Conservation (phyloP, 768 basidiomycete genomes). For the Leccinum subtestaceum region DNA sequence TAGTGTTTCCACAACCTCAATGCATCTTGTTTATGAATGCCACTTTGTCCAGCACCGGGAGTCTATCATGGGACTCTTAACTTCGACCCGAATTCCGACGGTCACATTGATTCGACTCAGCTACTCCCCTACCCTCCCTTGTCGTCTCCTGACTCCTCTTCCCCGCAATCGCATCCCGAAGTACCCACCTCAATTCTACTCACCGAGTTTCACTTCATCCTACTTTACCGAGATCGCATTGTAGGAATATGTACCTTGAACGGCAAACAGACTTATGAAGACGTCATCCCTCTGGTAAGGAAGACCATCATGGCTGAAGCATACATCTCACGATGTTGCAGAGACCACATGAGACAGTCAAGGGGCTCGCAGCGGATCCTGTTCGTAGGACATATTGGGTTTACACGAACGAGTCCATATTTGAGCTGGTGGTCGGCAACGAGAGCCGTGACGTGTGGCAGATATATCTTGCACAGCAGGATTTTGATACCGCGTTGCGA, state of each 20-base stretch:
- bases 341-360: slow-evolving; percentile 73
- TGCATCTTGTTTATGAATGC: slow-evolving; percentile 2
- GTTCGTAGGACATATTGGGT: slow-evolving; percentile 92
- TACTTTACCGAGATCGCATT: slow-evolving; percentile 79
- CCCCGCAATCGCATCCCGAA: slow-evolving; percentile 29
- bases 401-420: slow-evolving; percentile 84
- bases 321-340: slow-evolving; percentile 31
- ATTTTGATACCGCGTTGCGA: slow-evolving; percentile 74
- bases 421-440: slow-evolving; percentile 80
- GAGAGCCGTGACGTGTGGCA: slow-evolving; percentile 96
- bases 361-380: slow-evolving; percentile 79
- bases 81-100: slow-evolving; percentile 65
- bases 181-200: slow-evolving; percentile 74
- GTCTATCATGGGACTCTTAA: slow-evolving; percentile 83
- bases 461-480: slow-evolving; percentile 75
- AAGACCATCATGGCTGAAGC: background rate
- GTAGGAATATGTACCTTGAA: slow-evolving; percentile 76
- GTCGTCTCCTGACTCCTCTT: slow-evolving; percentile 25
- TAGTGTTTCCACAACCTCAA: slow-evolving; percentile 14
- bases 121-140: slow-evolving; percentile 72
- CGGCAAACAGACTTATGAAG: slow-evolving; percentile 82
- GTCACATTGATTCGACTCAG: slow-evolving; percentile 73
- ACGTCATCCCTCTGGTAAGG: slow-evolving; percentile 73
- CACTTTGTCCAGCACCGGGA: slow-evolving; percentile 60
- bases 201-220: slow-evolving; percentile 90